Percentiles rank a stretch among this genome's conserved stretches.
phyloP scores from a whole-genome alignment of 352 stramenopile species.

The Pythium brachiatum region DNA sequence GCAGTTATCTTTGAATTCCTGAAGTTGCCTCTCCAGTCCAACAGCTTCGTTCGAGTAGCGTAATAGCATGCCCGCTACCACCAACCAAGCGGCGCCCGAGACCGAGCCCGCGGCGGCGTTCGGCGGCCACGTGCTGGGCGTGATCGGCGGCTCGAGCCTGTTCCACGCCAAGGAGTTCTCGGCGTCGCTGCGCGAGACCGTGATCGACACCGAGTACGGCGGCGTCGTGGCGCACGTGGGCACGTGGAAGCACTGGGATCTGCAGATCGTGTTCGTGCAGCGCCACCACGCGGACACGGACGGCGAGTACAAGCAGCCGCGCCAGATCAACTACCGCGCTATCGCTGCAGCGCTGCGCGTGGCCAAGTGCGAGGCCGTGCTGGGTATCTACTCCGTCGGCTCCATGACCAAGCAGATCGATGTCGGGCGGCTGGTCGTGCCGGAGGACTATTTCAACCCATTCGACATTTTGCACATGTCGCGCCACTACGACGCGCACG shows the following conservation, averaged over 20 bases:
- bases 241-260: slow-evolving; percentile 36
- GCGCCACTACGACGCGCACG: slow-evolving; percentile 76
- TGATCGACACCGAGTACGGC: slow-evolving; percentile 68
- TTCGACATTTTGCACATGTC: slow-evolving; percentile 86
- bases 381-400: slow-evolving; percentile 87
- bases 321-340: slow-evolving; percentile 84
- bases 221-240: slow-evolving; percentile 61
- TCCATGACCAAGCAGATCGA: slow-evolving; percentile 66
- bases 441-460: slow-evolving; percentile 88
- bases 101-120: not conserved
- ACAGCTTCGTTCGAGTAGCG: not conserved
- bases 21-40: no score
- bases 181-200: slow-evolving; percentile 42
- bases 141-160: slow-evolving; percentile 85
- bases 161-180: slow-evolving; percentile 79
- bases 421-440: slow-evolving; percentile 66
- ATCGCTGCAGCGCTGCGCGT: slow-evolving; percentile 69
- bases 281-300: slow-evolving; percentile 78
- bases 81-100: not conserved
- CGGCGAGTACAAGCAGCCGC: slow-evolving; percentile 75
- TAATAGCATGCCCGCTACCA: not conserved
- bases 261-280: slow-evolving; percentile 84
- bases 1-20: no score
- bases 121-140: slow-evolving; percentile 57
- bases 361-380: slow-evolving; percentile 53